These are phyloP conservation scores for Kwoniella newhampshirensis DNA, from an alignment of 768 basidiomycete genomes.

Conservation along the genomic window DNA sequence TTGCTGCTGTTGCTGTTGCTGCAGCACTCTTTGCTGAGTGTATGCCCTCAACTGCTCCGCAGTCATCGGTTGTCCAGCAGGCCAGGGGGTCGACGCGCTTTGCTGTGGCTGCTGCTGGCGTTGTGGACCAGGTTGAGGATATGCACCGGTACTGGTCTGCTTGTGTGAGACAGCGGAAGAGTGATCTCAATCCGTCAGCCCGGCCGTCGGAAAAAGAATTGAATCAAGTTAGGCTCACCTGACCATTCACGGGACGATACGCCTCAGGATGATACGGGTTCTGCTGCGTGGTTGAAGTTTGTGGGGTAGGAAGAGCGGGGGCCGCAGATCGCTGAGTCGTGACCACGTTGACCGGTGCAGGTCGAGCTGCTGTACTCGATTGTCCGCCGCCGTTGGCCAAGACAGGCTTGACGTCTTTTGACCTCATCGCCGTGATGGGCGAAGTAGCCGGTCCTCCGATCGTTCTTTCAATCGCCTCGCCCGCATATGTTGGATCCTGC, in stretches of 20 bases:
- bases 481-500: constrained; percentile 28
- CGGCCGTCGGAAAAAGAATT: too few species aligned
- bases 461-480: constrained; percentile 13
- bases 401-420: not conserved
- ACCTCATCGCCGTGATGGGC: not conserved
- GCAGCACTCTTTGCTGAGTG: not conserved
- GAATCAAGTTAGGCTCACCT: not conserved
- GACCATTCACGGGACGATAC: not conserved
- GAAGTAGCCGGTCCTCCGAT: constrained; percentile 4
- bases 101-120: not conserved
- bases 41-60: constrained; percentile 1
- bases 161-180: too few species aligned
- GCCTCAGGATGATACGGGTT: constrained; percentile 6
- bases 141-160: too few species aligned
- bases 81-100: not conserved
- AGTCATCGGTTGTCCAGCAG: not conserved
- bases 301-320: constrained; percentile 7
- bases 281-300: not conserved
- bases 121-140: not conserved
- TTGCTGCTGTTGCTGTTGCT: not conserved
- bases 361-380: not conserved
- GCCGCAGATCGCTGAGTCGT: not conserved
- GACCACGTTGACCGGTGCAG: constrained; percentile 10
- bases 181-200: too few species aligned
- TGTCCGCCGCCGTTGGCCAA: not conserved